Conservation (phyloP, 202 grass and related monocot species). For the Alloteropsis angusta region DNA sequence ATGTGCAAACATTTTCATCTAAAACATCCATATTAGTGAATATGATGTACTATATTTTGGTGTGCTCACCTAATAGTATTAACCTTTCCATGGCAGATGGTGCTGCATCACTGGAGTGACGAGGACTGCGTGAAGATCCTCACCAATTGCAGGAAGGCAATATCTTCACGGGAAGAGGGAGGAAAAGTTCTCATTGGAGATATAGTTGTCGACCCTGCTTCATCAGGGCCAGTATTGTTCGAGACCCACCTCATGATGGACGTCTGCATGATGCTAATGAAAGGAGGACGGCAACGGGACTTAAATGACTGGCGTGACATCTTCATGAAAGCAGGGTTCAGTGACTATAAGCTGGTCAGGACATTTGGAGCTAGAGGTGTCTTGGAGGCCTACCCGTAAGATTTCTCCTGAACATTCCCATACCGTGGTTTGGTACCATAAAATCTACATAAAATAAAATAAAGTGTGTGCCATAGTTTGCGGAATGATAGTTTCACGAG, state of each 20-base stretch:
- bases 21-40: neutral
- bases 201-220: constrained; percentile 7
- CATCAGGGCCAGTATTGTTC: neutral
- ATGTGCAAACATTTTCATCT: neutral
- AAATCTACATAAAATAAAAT: neutral
- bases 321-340: constrained; percentile 38
- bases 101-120: constrained; percentile 43
- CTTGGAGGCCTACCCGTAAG: constrained; percentile 38
- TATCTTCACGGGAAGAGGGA: constrained; percentile 18
- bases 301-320: constrained; percentile 36
- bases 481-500: neutral
- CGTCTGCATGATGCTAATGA: constrained; percentile 33
- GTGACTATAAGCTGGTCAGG: constrained; percentile 33
- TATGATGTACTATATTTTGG: neutral
- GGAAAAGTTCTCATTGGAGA: constrained; percentile 44
- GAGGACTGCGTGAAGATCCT: constrained; percentile 39
- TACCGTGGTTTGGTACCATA: neutral
- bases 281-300: constrained; percentile 21
- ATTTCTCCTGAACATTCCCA: neutral
- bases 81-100: neutral
- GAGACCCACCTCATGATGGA: constrained; percentile 39
- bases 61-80: neutral
- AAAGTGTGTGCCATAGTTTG: neutral
- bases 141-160: constrained; percentile 33
- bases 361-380: constrained; percentile 32